phyloP scores from a whole-genome alignment of 495 filamentous ascomycete species.

The Immersiella caudata region DNA sequence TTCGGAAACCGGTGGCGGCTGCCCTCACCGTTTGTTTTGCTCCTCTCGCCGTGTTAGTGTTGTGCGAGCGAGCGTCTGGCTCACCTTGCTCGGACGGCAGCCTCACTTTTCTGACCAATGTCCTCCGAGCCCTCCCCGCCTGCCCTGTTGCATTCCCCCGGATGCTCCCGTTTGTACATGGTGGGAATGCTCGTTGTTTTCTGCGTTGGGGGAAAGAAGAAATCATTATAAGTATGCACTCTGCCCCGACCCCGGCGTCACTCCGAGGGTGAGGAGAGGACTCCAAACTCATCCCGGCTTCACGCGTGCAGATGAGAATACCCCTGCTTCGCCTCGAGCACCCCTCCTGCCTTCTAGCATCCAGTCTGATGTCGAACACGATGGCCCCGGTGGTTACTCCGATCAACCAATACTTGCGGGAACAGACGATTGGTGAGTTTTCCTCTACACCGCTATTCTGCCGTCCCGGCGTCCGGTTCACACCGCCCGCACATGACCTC shows the following conservation, averaged over 20 bases:
- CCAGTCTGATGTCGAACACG: neutral
- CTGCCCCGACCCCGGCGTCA: neutral
- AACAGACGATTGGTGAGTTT: slow-evolving; percentile 31
- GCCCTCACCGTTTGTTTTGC: neutral
- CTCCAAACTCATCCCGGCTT: neutral
- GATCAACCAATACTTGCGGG: slow-evolving; percentile 20
- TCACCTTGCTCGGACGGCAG: neutral
- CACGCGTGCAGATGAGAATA: neutral
- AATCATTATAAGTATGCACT: neutral
- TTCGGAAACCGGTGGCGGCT: neutral
- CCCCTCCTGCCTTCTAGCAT: neutral
- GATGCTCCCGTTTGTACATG: neutral
- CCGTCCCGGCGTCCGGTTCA: neutral
- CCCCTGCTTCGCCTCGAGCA: neutral
- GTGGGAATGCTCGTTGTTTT: neutral
- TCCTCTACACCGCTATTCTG: neutral
- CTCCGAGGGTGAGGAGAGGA: neutral
- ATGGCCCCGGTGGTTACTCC: slow-evolving; percentile 27
- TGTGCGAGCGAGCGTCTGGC: neutral
- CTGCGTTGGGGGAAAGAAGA: neutral
- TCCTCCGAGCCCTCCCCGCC: neutral
- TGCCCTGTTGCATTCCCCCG: neutral
- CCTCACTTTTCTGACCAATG: neutral
- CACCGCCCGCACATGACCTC: neutral
- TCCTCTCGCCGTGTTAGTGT: neutral